phyloP scores from a whole-genome alignment of 805 yeast species.

The Saccharomyces mikatae region DNA sequence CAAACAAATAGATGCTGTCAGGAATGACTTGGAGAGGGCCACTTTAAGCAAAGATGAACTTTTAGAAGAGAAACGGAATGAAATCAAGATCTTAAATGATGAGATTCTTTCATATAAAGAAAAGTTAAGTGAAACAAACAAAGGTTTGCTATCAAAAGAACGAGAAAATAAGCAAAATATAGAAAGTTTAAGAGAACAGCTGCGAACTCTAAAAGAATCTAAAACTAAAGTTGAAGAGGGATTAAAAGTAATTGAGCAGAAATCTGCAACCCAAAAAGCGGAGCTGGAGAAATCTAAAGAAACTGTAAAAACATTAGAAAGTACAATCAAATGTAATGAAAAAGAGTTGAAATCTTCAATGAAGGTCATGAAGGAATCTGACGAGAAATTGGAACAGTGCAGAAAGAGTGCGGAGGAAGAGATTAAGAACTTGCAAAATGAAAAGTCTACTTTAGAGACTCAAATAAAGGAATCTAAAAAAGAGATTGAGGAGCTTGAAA shows the following conservation, averaged over 20 bases:
- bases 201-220: not conserved
- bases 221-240: not conserved
- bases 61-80: not conserved
- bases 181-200: not conserved
- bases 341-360: not conserved
- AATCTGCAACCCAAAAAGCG: not conserved
- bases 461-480: constrained; percentile 3
- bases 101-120: not conserved
- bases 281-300: not conserved
- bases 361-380: not conserved
- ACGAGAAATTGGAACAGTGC: not conserved
- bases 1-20: not conserved
- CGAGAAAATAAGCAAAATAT: not conserved
- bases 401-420: not conserved
- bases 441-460: constrained; percentile 1
- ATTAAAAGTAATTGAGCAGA: not conserved
- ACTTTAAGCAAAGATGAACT: not conserved
- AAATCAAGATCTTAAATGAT: not conserved
- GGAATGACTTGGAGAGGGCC: not conserved
- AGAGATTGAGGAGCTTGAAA: constrained; percentile 5
- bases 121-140: not conserved
- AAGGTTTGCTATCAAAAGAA: not conserved
- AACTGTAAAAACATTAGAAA: not conserved
- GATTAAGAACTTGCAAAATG: constrained; percentile 1
- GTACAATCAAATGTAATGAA: not conserved